Evolutionary conservation across 164 flowering plant species (phyloP).

Genomic region (Brasenia schreberi): DNA sequence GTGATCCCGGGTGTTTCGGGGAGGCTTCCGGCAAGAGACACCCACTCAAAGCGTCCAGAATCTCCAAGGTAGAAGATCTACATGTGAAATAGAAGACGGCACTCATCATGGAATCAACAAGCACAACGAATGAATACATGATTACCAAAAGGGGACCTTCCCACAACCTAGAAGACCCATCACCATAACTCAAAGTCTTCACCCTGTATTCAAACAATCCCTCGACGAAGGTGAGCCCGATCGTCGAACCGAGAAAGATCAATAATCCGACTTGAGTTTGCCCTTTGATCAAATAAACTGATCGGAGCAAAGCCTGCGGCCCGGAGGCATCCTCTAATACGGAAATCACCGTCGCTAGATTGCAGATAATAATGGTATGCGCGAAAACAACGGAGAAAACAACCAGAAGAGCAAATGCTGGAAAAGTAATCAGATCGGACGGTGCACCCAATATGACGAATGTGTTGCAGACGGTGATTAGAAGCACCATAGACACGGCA

Average conservation of each 20-base stretch:
- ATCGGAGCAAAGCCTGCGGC: slow-evolving; percentile 61
- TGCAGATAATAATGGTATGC: slow-evolving; percentile 65
- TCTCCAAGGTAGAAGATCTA: slow-evolving; percentile 43
- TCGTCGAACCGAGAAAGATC: slow-evolving; percentile 82
- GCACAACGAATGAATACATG: slow-evolving; percentile 86
- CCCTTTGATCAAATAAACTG: slow-evolving; percentile 54
- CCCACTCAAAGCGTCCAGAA: slow-evolving; percentile 7
- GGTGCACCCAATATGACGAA: slow-evolving; percentile 38
- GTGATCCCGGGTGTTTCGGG: not conserved
- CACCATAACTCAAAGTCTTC: slow-evolving; percentile 92
- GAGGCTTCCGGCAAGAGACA: not conserved
- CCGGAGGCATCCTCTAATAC: slow-evolving; percentile 91
- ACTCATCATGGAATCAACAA: slow-evolving; percentile 92
- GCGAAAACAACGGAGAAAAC: slow-evolving; percentile 71
- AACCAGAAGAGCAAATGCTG: slow-evolving; percentile 45
- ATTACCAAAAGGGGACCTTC: slow-evolving; percentile 96
- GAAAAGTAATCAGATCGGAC: slow-evolving; percentile 38
- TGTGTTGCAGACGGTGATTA: slow-evolving; percentile 44
- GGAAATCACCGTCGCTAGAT: slow-evolving; percentile 57
- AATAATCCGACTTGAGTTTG: slow-evolving; percentile 94
- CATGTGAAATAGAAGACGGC: slow-evolving; percentile 93
- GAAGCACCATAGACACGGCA: slow-evolving; percentile 43
- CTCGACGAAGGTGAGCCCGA: slow-evolving; percentile 84
- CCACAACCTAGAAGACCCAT: slow-evolving; percentile 95
- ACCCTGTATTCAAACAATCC: slow-evolving; percentile 96